Conservation (phyloP, 148 eudicot genomes). For the Nepenthes mirabilis region DNA sequence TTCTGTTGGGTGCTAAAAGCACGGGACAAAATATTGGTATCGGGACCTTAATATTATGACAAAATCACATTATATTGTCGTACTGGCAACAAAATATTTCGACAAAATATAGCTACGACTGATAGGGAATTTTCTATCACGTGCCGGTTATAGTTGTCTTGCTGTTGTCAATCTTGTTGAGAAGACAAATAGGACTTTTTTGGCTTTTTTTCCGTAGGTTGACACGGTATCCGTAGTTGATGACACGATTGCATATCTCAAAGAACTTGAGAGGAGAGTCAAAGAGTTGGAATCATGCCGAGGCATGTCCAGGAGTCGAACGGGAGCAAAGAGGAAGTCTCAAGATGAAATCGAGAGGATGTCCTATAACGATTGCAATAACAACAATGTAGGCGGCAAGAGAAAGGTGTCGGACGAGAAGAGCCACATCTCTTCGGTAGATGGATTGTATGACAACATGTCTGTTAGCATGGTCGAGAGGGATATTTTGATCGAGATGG, state of each 20-base stretch:
- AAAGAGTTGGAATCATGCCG: slow-evolving; percentile 34
- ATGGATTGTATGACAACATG: slow-evolving; percentile 15
- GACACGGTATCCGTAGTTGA: slow-evolving; percentile 67
- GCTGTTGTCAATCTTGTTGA: too few species aligned
- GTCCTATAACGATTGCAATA: too few species aligned
- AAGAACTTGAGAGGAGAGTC: slow-evolving; percentile 44
- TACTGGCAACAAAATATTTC: too few species aligned
- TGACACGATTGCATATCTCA: slow-evolving; percentile 48
- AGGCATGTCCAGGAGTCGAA: slow-evolving; percentile 11
- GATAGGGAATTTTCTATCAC: too few species aligned
- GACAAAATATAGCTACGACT: too few species aligned
- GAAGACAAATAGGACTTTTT: neutral
- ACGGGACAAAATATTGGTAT: too few species aligned
- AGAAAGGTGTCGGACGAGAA: too few species aligned
- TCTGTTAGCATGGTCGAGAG: slow-evolving; percentile 24
- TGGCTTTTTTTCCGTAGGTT: slow-evolving; percentile 20
- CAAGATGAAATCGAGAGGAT: neutral
- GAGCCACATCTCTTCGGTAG: slow-evolving; percentile 4
- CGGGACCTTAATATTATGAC: too few species aligned
- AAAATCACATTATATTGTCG: too few species aligned
- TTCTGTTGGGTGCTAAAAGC: neutral
- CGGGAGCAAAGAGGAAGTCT: slow-evolving; percentile 16
- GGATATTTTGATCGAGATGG: slow-evolving; percentile 37
- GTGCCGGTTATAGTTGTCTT: too few species aligned
- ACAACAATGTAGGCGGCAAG: too few species aligned